Percentiles rank a stretch among this genome's conserved stretches.
Evolutionary conservation across 192 early-diverging fungal species (phyloP).

Genomic region (Linnemannia schmuckeri): DNA sequence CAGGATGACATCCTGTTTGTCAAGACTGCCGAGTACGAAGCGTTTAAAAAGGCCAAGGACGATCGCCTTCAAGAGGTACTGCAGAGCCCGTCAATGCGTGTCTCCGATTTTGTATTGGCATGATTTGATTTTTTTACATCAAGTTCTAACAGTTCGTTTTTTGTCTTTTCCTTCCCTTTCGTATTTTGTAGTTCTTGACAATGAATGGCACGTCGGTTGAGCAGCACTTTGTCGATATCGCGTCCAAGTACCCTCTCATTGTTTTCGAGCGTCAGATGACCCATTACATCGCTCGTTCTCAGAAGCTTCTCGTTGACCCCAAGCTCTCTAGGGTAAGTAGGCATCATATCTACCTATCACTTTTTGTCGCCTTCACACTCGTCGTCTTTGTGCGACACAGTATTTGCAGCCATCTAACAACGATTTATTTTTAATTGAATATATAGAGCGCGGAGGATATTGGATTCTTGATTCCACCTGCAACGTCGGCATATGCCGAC

Average conservation of each 20-base stretch:
- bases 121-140: neutral
- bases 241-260: slow-evolving; percentile 57
- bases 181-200: slow-evolving; percentile 47
- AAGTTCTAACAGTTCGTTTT: neutral
- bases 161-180: neutral
- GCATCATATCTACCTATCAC: neutral
- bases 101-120: neutral
- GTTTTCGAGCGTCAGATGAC: slow-evolving; percentile 67
- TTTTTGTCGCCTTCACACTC: neutral
- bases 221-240: slow-evolving; percentile 58
- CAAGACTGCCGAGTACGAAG: slow-evolving; percentile 61
- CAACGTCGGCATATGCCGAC: slow-evolving; percentile 63
- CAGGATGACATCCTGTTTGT: slow-evolving; percentile 58
- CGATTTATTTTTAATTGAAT: neutral
- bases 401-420: neutral
- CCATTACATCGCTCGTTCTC: slow-evolving; percentile 61
- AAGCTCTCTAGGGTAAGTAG: slow-evolving; percentile 64
- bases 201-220: slow-evolving; percentile 33
- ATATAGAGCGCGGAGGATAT: slow-evolving; percentile 38
- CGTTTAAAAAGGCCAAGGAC: slow-evolving; percentile 63
- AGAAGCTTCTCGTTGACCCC: slow-evolving; percentile 59
- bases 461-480: slow-evolving; percentile 43
- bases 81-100: neutral
- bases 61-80: slow-evolving; percentile 59
- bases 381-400: neutral